Evolutionary conservation across 1,284 basidiomycete genomes (phyloP).

Genomic region (Cryptococcus sp.): DNA sequence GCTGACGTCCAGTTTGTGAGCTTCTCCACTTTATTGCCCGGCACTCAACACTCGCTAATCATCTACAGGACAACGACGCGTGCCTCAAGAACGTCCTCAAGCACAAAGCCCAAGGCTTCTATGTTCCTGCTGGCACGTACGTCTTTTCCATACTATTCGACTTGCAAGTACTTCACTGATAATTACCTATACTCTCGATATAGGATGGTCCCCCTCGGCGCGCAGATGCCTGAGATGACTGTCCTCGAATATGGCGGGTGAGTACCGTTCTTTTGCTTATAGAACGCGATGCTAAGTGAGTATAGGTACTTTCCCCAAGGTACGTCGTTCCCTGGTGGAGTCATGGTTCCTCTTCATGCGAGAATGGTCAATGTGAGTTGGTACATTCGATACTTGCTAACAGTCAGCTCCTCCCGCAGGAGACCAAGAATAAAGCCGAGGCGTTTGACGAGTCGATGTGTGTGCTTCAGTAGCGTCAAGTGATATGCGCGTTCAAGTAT

Average conservation of each 20-base stretch:
- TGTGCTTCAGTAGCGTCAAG: too few relatives aligned
- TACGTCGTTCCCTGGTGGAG: constrained; percentile 41
- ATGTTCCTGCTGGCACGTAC: constrained; percentile 38
- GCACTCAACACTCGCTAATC: too few relatives aligned
- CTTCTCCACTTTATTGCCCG: too few relatives aligned
- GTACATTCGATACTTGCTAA: neutral
- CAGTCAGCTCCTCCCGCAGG: constrained; percentile 13
- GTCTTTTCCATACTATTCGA: neutral
- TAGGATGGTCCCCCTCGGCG: constrained; percentile 39
- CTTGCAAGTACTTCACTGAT: neutral
- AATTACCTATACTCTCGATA: too few relatives aligned
- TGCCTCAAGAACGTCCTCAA: constrained; percentile 34
- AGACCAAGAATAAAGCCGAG: neutral
- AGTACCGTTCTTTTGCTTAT: constrained; percentile 6
- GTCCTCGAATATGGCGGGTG: constrained; percentile 42
- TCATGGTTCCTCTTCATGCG: constrained; percentile 40
- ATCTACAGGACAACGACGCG: constrained; percentile 32
- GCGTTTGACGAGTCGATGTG: too few relatives aligned
- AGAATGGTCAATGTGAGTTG: constrained; percentile 37
- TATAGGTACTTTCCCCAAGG: constrained; percentile 42
- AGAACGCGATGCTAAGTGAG: too few relatives aligned
- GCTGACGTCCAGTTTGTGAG: constrained; percentile 38
- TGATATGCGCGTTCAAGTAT: too few relatives aligned
- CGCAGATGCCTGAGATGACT: constrained; percentile 36
- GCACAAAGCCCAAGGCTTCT: constrained; percentile 30